A percentile compares a stretch with the other conserved stretches of the same genome.
Conservation (phyloP, 2,329 filamentous ascomycete genomes). For the Colletotrichum tropicicola region DNA sequence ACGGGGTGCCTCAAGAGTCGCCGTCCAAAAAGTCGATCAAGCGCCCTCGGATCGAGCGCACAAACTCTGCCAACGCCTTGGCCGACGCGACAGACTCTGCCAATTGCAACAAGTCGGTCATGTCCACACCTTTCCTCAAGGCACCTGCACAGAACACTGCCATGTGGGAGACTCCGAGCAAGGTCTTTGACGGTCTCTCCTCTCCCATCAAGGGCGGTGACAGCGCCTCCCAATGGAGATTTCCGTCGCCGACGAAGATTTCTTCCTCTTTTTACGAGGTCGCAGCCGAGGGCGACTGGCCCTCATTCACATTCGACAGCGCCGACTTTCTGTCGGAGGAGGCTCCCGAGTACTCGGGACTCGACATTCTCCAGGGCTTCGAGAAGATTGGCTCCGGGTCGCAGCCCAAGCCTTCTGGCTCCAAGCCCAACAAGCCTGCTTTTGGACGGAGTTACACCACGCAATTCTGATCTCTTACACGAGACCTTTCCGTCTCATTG, state of each 20-base stretch:
- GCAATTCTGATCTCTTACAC: constrained; percentile 40
- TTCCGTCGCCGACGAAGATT: constrained; percentile 62
- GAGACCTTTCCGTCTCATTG: constrained; percentile 18
- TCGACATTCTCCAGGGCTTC: constrained; percentile 81
- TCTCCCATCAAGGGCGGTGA: constrained; percentile 62
- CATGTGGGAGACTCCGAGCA: constrained; percentile 65
- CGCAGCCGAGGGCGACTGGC: constrained; percentile 49
- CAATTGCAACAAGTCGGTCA: constrained; percentile 58
- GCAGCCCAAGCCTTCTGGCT: constrained; percentile 41
- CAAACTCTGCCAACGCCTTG: constrained; percentile 69
- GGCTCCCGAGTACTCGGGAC: constrained; percentile 63
- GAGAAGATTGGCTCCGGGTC: constrained; percentile 72
- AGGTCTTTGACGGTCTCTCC: constrained; percentile 61
- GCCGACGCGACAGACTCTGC: constrained; percentile 65
- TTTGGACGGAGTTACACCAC: constrained; percentile 48
- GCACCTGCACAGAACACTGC: constrained; percentile 49
- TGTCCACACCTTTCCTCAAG: constrained; percentile 61
- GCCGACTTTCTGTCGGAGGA: constrained; percentile 67
- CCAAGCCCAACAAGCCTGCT: constrained; percentile 43
- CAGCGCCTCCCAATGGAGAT: constrained; percentile 30
- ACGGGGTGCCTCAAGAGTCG: constrained; percentile 59
- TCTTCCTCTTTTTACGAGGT: constrained; percentile 42
- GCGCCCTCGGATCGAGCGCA: constrained; percentile 70
- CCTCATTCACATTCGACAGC: constrained; percentile 48
- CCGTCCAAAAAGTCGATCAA: constrained; percentile 71